A percentile compares a stretch with the other conserved stretches of the same genome.
Conservation (phyloP, 208 protist genomes). For the Leishmania gerbilli region DNA sequence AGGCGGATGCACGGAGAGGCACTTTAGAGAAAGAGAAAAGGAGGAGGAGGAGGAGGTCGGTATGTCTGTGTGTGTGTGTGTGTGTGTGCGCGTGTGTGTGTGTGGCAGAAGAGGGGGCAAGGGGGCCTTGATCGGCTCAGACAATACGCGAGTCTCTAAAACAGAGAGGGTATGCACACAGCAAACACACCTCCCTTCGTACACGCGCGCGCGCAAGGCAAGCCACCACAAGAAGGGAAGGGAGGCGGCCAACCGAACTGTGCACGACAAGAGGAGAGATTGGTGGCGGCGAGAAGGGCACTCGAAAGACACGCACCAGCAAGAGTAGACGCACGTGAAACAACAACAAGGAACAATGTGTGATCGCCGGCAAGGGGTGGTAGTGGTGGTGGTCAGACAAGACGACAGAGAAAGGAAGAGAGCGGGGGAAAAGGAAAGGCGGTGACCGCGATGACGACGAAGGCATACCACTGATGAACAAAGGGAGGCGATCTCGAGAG, state of each 20-base stretch:
- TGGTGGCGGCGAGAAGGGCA: not conserved
- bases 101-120: not conserved
- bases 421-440: not conserved
- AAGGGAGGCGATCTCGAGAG: not conserved
- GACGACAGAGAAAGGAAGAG: not conserved
- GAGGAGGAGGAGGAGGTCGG: too few species aligned
- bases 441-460: not conserved
- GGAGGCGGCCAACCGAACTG: not conserved
- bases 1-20: too few species aligned
- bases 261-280: not conserved
- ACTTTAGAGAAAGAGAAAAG: not conserved
- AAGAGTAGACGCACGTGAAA: not conserved
- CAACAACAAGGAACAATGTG: not conserved
- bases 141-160: not conserved
- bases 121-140: not conserved
- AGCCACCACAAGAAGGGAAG: not conserved
- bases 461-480: not conserved
- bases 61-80: not conserved
- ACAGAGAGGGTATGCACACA: not conserved
- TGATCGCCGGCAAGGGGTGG: not conserved
- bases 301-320: not conserved
- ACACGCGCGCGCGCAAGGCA: too few species aligned
- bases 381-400: not conserved
- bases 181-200: not conserved
- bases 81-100: not conserved